Conservation (phyloP, 495 filamentous ascomycete genomes). For the Apodospora peruviana region DNA sequence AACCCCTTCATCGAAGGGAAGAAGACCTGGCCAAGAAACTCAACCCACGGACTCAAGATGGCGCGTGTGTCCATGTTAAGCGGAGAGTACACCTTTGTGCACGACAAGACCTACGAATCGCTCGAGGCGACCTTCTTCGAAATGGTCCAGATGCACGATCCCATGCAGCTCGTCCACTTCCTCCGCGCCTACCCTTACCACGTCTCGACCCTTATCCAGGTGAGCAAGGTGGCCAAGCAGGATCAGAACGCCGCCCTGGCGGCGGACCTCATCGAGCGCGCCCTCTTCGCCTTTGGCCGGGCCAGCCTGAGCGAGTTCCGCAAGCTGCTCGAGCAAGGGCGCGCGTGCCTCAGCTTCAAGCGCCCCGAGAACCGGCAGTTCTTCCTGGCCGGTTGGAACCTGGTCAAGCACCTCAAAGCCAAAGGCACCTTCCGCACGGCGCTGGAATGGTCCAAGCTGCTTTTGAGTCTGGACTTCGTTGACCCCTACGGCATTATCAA, state of each 20-base stretch:
- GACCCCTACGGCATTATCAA: conserved; percentile 82
- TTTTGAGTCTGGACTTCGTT: conserved; percentile 67
- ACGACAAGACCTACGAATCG: conserved; percentile 68
- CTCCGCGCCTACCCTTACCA: conserved; percentile 63
- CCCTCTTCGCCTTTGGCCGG: conserved; percentile 88
- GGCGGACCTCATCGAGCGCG: conserved; percentile 83
- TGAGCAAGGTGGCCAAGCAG: conserved; percentile 85
- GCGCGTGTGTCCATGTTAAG: too few species aligned
- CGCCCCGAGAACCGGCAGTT: conserved; percentile 86
- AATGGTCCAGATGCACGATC: conserved; percentile 77
- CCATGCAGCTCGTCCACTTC: conserved; percentile 51
- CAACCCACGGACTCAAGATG: conserved; percentile 83
- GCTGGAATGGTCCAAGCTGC: conserved; percentile 85
- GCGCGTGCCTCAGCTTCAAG: conserved; percentile 70
- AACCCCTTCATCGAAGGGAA: conserved; percentile 88
- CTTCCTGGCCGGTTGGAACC: conserved; percentile 84
- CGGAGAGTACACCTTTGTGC: conserved; percentile 73
- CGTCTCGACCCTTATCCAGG: conserved; percentile 86
- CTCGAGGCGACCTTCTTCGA: conserved; percentile 71
- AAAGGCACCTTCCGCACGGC: conserved; percentile 93
- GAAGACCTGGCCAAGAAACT: conserved; percentile 80
- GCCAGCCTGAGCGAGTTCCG: conserved; percentile 75
- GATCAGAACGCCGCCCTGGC: conserved; percentile 80
- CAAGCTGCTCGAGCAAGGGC: conserved; percentile 68
- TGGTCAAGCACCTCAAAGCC: conserved; percentile 74